Conservation (phyloP, 169 alveolate genomes). For the Toxoplasma gondii region DNA sequence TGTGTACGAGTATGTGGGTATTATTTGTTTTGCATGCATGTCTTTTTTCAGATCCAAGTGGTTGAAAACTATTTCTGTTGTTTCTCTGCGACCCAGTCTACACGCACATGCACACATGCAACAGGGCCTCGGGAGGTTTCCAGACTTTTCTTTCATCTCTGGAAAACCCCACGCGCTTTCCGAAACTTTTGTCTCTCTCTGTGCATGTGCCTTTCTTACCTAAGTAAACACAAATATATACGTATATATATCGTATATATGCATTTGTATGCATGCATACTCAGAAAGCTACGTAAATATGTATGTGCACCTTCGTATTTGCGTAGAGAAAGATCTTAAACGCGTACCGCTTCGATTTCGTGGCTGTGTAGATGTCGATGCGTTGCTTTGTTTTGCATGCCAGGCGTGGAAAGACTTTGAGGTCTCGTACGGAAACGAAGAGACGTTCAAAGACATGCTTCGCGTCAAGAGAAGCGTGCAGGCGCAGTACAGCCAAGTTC, state of each 20-base stretch:
- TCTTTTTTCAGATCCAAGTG: neutral
- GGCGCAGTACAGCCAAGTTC: slow-evolving; percentile 61
- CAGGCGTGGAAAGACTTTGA: slow-evolving; percentile 93
- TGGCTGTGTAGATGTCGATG: neutral
- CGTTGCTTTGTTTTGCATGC: neutral
- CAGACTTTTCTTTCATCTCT: neutral
- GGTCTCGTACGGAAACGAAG: slow-evolving; percentile 92
- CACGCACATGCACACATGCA: neutral
- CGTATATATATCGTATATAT: neutral
- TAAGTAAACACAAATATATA: neutral
- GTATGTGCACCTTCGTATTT: too few relatives aligned
- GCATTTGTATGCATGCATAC: neutral
- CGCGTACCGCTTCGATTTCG: neutral
- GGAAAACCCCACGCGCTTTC: neutral
- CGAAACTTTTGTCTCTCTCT: neutral
- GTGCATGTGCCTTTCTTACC: too few relatives aligned
- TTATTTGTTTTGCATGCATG: neutral
- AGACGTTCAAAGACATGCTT: slow-evolving; percentile 90
- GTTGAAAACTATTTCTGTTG: neutral
- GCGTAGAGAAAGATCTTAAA: too few relatives aligned
- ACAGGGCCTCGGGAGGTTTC: neutral
- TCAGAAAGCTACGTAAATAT: neutral
- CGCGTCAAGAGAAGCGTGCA: slow-evolving; percentile 60
- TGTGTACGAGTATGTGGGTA: neutral
- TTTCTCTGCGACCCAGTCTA: neutral